Evolutionary conservation across 179 eudicot species (phyloP).

Genomic region (Beta corolliflora): DNA sequence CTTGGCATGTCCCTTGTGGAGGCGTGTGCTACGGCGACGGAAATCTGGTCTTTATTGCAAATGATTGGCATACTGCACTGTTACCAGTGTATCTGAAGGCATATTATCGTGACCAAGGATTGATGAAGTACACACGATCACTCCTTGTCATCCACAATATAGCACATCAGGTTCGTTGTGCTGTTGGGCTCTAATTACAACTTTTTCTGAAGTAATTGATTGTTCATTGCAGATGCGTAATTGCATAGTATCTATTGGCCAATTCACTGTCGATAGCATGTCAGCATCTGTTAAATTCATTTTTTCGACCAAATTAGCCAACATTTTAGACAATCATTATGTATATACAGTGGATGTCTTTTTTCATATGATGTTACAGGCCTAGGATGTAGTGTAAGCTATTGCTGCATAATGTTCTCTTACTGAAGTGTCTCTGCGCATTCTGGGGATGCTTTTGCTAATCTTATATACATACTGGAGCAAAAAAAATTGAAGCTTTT

Average conservation of each 20-base stretch:
- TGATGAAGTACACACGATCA: constrained; percentile 81
- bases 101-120: constrained; percentile 85
- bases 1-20: constrained; percentile 98
- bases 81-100: constrained; percentile 97
- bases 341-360: neutral
- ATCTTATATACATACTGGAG: neutral
- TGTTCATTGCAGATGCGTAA: neutral
- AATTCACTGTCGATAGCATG: neutral
- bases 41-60: constrained; percentile 93
- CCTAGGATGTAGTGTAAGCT: neutral
- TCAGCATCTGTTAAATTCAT: too few species aligned
- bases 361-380: neutral
- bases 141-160: constrained; percentile 93
- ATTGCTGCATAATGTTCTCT: neutral
- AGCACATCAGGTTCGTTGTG: constrained; percentile 81
- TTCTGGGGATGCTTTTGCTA: neutral
- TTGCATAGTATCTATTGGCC: neutral
- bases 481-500: neutral
- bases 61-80: constrained; percentile 99
- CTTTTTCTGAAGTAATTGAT: neutral
- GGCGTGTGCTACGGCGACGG: constrained; percentile 97
- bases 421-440: neutral
- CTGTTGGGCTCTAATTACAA: neutral
- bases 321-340: neutral
- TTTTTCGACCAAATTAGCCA: neutral